Evolutionary conservation across 2,329 filamentous ascomycete genomes (phyloP).

Genomic region (Calonectria henricotiae): DNA sequence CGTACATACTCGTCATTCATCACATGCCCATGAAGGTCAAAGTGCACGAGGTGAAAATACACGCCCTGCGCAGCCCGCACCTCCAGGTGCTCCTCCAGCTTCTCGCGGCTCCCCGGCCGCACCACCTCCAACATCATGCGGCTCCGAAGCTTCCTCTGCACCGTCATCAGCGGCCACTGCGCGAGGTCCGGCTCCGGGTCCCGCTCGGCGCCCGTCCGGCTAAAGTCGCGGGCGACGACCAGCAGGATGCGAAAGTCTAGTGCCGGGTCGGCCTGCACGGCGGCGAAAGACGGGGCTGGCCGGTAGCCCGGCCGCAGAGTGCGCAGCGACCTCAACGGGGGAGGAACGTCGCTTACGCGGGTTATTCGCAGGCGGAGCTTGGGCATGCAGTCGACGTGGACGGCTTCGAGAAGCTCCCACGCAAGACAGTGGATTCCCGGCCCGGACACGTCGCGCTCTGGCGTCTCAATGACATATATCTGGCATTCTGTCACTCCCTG

Average conservation of each 20-base stretch:
- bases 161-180: constrained; percentile 37
- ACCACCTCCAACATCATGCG: constrained; percentile 34
- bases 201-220: constrained; percentile 25
- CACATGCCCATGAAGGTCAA: constrained; percentile 31
- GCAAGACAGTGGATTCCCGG: constrained; percentile 35
- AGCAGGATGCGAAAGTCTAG: constrained; percentile 33
- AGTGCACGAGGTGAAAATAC: constrained; percentile 32
- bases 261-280: constrained; percentile 28
- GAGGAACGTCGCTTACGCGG: constrained; percentile 18
- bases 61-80: constrained; percentile 26
- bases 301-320: background rate
- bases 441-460: constrained; percentile 10
- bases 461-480: constrained; percentile 29
- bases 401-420: constrained; percentile 34
- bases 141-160: constrained; percentile 30
- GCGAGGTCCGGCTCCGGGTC: constrained; percentile 32
- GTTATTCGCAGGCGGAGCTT: constrained; percentile 31
- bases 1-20: constrained; percentile 26
- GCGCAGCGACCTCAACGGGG: background rate
- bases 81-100: constrained; percentile 28
- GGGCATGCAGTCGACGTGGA: constrained; percentile 8
- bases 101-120: constrained; percentile 35
- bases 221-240: constrained; percentile 35
- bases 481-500: constrained; percentile 26
- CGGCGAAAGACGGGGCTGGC: constrained; percentile 7